phyloP scores from a whole-genome alignment of 352 stramenopile species.

The Elongisporangium prolatum region DNA sequence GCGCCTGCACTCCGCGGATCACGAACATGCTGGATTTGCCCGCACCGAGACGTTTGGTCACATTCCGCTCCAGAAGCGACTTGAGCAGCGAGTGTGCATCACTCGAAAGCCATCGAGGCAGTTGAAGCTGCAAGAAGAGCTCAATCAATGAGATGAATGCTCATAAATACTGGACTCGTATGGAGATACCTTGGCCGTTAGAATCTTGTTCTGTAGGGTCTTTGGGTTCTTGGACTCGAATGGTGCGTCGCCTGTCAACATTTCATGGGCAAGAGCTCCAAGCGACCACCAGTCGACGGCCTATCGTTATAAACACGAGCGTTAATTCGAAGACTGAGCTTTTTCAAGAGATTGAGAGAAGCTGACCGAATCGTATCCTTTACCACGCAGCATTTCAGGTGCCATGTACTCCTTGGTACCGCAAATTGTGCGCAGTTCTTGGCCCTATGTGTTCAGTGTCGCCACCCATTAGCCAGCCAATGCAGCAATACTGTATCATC shows the following conservation, averaged over 20 bases:
- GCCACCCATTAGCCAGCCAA: conserved; percentile 1
- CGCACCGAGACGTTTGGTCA: conserved; percentile 91
- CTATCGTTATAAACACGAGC: conserved; percentile 15
- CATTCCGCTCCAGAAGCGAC: conserved; percentile 94
- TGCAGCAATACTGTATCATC: neutral
- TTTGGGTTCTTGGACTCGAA: conserved; percentile 69
- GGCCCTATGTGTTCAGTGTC: conserved; percentile 19
- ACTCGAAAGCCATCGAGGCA: conserved; percentile 78
- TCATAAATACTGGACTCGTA: neutral
- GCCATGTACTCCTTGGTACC: conserved; percentile 88
- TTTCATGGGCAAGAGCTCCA: conserved; percentile 73
- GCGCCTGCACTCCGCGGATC: conserved; percentile 91
- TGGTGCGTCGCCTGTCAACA: conserved; percentile 69
- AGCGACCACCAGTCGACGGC: conserved; percentile 85
- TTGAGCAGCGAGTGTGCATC: conserved; percentile 94
- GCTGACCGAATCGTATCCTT: conserved; percentile 72
- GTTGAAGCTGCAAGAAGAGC: conserved; percentile 32
- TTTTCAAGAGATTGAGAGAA: neutral
- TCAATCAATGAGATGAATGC: neutral
- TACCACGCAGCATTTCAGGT: conserved; percentile 78
- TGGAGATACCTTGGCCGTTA: conserved; percentile 57
- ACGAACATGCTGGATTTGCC: conserved; percentile 97
- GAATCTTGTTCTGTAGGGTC: conserved; percentile 73
- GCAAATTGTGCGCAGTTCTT: conserved; percentile 72
- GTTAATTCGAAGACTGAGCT: neutral